These are phyloP conservation scores for Penicillium coprophilum DNA, from an alignment of 495 filamentous ascomycete genomes.

Conservation along the genomic window DNA sequence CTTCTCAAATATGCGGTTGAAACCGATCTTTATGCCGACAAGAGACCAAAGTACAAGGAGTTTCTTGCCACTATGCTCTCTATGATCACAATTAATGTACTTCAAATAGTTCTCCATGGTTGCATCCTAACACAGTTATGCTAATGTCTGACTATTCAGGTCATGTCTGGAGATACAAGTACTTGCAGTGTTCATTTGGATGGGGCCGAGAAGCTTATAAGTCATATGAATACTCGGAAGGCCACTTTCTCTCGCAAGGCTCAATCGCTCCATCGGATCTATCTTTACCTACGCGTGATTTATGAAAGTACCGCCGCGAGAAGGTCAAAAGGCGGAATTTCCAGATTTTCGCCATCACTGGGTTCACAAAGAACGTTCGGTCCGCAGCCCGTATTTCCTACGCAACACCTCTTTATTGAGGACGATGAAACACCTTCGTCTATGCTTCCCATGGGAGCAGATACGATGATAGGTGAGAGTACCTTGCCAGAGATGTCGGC, in stretches of 20 bases:
- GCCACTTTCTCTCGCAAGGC: conserved; percentile 3
- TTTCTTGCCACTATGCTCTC: background rate
- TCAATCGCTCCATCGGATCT: conserved; percentile 6
- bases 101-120: too few relatives aligned
- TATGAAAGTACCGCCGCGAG: conserved; percentile 8
- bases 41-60: background rate
- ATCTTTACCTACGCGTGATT: conserved; percentile 4
- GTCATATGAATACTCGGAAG: background rate
- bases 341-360: background rate
- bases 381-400: background rate
- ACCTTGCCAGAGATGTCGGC: background rate
- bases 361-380: background rate
- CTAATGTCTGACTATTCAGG: background rate
- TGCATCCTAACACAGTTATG: background rate
- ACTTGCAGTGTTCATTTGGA: conserved; percentile 10
- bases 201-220: conserved; percentile 7
- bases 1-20: conserved; percentile 3
- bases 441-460: background rate
- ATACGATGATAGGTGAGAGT: background rate
- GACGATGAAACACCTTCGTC: background rate
- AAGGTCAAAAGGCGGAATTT: background rate
- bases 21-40: background rate
- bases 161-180: conserved; percentile 10
- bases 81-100: conserved; percentile 4
- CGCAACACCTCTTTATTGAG: background rate